Evolutionary conservation across 2,329 filamentous ascomycete genomes (phyloP).

Genomic region (Fusarium longipes): DNA sequence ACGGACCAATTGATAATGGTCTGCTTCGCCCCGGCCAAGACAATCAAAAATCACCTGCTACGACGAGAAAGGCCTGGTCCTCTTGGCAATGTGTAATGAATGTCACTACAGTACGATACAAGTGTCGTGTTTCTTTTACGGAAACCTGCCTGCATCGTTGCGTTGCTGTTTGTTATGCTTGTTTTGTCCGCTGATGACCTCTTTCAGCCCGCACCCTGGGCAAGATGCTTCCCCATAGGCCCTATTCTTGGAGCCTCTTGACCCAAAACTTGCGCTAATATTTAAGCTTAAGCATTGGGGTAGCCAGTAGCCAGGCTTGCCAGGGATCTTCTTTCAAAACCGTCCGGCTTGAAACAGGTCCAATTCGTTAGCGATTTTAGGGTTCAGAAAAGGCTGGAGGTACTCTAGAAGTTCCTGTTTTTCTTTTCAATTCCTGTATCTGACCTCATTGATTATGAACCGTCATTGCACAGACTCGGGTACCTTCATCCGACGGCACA

Average conservation of each 20-base stretch:
- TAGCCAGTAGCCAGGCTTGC: slow-evolving; percentile 9
- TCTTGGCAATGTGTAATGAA: slow-evolving; percentile 28
- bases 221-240: not conserved
- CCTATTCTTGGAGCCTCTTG: slow-evolving; percentile 27
- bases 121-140: slow-evolving; percentile 11
- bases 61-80: slow-evolving; percentile 12
- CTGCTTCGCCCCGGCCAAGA: slow-evolving; percentile 40
- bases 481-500: slow-evolving; percentile 10
- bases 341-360: slow-evolving; percentile 13
- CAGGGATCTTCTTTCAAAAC: slow-evolving; percentile 22
- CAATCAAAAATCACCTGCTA: slow-evolving; percentile 31
- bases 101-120: slow-evolving; percentile 8
- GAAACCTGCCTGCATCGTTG: slow-evolving; percentile 8
- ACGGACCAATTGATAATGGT: not conserved
- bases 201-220: slow-evolving; percentile 2
- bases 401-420: not conserved
- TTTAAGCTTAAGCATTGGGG: slow-evolving; percentile 38
- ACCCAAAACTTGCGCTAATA: slow-evolving; percentile 29
- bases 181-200: slow-evolving; percentile 8
- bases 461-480: slow-evolving; percentile 2
- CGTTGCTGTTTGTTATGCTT: slow-evolving; percentile 16
- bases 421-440: not conserved
- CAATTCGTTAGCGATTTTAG: not conserved
- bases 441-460: slow-evolving; percentile 13
- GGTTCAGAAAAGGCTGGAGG: not conserved